These are phyloP conservation scores for Pseudogymnoascus pannorum DNA, from an alignment of 2,329 filamentous ascomycete species.

Conservation along the genomic window DNA sequence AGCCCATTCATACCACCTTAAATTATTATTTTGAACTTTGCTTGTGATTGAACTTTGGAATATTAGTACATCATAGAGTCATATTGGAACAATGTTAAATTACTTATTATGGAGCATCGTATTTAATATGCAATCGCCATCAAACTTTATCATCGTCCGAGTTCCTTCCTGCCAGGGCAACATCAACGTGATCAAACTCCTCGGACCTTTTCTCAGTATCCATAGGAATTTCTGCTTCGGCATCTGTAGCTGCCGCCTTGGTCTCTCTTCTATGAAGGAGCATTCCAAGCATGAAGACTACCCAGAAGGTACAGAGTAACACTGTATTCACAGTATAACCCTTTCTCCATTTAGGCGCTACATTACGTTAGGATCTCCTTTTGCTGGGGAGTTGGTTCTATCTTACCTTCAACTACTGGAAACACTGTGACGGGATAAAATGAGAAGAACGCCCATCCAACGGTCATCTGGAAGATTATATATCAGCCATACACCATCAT, in stretches of 20 bases:
- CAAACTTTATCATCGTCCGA: not conserved
- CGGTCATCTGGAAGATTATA: slow-evolving; percentile 26
- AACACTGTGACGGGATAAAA: slow-evolving; percentile 28
- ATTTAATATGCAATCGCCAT: not conserved
- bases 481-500: not conserved
- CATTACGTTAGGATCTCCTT: not conserved
- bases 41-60: not conserved
- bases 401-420: slow-evolving; percentile 23
- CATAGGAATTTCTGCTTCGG: not conserved
- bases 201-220: not conserved
- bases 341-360: slow-evolving; percentile 25
- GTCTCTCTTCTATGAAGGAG: slow-evolving; percentile 28
- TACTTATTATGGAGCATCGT: no score
- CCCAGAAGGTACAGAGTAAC: slow-evolving; percentile 25
- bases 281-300: slow-evolving; percentile 28
- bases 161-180: not conserved
- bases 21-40: not conserved
- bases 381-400: not conserved
- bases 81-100: no score
- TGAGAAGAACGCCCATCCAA: slow-evolving; percentile 26
- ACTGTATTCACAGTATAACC: slow-evolving; percentile 25
- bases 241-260: slow-evolving; percentile 18
- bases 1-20: not conserved
- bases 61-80: no score
- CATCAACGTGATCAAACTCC: not conserved